Base-by-base conservation (phyloP, 2,329 filamentous ascomycete species). In the Aspergillus sp. region DNA sequence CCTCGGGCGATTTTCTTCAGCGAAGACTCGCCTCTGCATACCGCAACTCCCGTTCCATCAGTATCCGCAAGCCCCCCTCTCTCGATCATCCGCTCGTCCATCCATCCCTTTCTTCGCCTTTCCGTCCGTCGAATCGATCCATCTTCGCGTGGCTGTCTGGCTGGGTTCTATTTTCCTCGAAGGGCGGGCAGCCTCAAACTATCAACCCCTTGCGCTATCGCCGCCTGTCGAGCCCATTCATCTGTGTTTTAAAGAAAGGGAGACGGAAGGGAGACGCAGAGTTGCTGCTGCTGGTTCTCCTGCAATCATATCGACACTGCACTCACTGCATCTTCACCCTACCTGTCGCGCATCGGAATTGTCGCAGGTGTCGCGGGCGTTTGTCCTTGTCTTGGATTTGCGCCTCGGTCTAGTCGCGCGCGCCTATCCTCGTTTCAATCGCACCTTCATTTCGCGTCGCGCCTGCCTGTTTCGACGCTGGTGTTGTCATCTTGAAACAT, bases 401-500 rank as follows among this genome's bases (percentile, higher is more conserved):
- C 62, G 57, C 61, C 50, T 67, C 60, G 54, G 47, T 52, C 59
- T 67, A 55, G 55, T 66, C 68, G 59, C 67, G 65, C 63, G 51
- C 54, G 62, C 34, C 34, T 55, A 55, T 60, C 57, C 63, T 64
- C 56, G 55, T 58, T 61, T 54, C 56, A 61, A 48, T 64, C 66
- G 63, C 60, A 65, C 63, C 66, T 66, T 66, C 67, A 68, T 60
- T 60, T 70, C 62, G 65, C 68, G 66, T 63, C 66, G 66, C 63
- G 65, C 67, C 54, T 65, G 54, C 61, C 63, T 66, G 61, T 67
- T 64, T 65, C 63, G 59, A 70, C 69, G 64, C 67, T 59, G 54
- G 63, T 64, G 68, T 69, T 65, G 59, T 59, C 64, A 64, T 49
- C 60, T 63, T 72, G 71, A 74, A 74, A 74, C 72, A 74, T 72